Conservation (phyloP, 495 filamentous ascomycete species). For the Delitschia confertaspora region DNA sequence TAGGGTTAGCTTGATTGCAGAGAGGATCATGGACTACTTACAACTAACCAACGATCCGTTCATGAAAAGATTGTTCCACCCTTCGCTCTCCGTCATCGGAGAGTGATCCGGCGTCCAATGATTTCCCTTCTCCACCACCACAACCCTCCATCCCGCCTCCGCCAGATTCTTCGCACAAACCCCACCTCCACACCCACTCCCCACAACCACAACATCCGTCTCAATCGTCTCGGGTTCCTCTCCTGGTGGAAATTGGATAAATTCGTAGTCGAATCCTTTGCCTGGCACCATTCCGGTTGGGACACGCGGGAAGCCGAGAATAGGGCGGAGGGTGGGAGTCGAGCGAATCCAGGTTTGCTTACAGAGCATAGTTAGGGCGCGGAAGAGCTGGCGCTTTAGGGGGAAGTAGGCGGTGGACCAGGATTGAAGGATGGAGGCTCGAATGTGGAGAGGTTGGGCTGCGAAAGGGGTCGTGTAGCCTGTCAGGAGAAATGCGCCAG, state of each 20-base stretch:
- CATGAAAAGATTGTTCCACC: constrained; percentile 49
- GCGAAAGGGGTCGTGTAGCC: constrained; percentile 30
- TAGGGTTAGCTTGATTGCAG: neutral
- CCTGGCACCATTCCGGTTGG: constrained; percentile 53
- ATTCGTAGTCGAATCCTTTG: constrained; percentile 47
- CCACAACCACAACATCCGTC: constrained; percentile 76
- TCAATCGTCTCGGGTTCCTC: constrained; percentile 50
- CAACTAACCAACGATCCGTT: constrained; percentile 26
- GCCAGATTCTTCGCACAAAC: constrained; percentile 75
- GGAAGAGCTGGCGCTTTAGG: constrained; percentile 25
- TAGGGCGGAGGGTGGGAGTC: constrained; percentile 46
- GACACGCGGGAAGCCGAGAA: constrained; percentile 55
- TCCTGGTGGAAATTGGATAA: constrained; percentile 43
- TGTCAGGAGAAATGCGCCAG: constrained; percentile 31
- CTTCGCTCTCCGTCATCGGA: constrained; percentile 59
- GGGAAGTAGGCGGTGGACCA: constrained; percentile 30
- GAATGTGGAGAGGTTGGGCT: constrained; percentile 28
- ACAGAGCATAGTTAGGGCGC: constrained; percentile 27
- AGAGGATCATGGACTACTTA: neutral
- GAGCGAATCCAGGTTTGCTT: constrained; percentile 49
- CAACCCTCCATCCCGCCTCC: constrained; percentile 60
- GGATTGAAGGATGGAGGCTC: constrained; percentile 28
- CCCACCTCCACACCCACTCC: constrained; percentile 79
- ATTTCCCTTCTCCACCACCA: constrained; percentile 77
- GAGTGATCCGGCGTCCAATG: constrained; percentile 61